Evolutionary conservation across 2,329 filamentous ascomycete genomes (phyloP).

Genomic region (Elsinoe perseae): DNA sequence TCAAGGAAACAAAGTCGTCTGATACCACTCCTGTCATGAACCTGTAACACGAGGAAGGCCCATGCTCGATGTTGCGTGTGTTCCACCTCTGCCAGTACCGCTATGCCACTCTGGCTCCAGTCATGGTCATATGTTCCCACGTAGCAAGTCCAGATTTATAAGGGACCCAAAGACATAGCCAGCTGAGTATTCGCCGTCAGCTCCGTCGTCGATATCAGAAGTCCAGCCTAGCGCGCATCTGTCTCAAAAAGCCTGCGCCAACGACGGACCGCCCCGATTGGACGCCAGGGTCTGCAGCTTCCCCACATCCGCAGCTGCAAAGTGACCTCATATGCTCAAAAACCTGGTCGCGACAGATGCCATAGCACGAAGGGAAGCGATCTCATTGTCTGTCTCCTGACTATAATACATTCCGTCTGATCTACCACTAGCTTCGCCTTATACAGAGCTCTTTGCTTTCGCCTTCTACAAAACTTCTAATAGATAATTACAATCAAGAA

Average conservation of each 20-base stretch:
- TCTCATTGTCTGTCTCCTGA: neutral
- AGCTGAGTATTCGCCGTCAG: neutral
- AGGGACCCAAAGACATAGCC: neutral
- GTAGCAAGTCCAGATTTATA: too few relatives aligned
- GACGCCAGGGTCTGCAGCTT: neutral
- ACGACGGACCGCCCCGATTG: conserved; percentile 4
- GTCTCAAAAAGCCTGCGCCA: neutral
- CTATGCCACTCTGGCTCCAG: neutral
- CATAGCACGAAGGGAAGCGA: neutral
- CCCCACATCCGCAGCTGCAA: neutral
- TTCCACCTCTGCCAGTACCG: neutral
- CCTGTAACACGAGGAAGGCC: neutral
- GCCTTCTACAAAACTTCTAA: neutral
- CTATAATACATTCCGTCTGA: neutral
- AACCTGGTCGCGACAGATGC: conserved; percentile 1
- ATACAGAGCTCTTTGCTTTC: neutral
- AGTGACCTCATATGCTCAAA: conserved; percentile 5
- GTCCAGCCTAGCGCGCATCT: conserved; percentile 3
- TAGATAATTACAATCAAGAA: neutral
- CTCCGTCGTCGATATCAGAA: neutral
- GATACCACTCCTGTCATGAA: neutral
- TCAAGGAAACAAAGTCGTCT: neutral
- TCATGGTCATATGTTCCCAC: too few relatives aligned
- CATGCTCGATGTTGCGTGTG: neutral
- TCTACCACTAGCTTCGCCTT: neutral